Conservation (phyloP, 2,329 filamentous ascomycete genomes). For the Ambrosiella cleistominuta region DNA sequence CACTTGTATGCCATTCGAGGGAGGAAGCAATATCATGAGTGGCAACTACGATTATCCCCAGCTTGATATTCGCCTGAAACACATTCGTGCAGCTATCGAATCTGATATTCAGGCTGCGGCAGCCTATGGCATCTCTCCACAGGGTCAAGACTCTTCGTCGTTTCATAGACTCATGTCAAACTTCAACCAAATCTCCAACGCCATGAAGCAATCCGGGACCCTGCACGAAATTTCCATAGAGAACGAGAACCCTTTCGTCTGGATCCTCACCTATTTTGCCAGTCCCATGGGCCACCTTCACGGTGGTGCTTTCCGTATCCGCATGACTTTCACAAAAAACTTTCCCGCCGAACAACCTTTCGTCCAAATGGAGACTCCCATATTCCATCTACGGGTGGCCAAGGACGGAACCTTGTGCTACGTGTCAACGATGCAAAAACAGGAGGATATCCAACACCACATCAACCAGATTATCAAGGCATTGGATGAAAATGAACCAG, state of each 20-base stretch:
- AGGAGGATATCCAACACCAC: constrained; percentile 65
- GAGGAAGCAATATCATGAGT: constrained; percentile 59
- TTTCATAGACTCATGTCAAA: constrained; percentile 70
- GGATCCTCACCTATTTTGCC: constrained; percentile 78
- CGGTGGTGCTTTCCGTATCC: constrained; percentile 73
- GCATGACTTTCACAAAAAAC: constrained; percentile 58
- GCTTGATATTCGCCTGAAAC: constrained; percentile 49
- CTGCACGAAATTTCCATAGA: constrained; percentile 62
- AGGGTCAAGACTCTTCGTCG: constrained; percentile 51
- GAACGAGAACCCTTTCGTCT: constrained; percentile 73
- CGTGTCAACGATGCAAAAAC: constrained; percentile 38
- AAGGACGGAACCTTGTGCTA: constrained; percentile 72
- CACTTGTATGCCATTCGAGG: constrained; percentile 76
- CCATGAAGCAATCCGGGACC: constrained; percentile 52
- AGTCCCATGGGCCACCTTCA: constrained; percentile 85
- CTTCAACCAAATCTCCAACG: constrained; percentile 62
- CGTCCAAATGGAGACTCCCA: constrained; percentile 57
- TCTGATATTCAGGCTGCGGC: constrained; percentile 58
- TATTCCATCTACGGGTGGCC: constrained; percentile 81
- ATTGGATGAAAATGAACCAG: constrained; percentile 73
- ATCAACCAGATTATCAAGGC: constrained; percentile 66
- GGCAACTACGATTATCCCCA: constrained; percentile 69
- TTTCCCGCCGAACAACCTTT: constrained; percentile 84
- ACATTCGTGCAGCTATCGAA: constrained; percentile 53
- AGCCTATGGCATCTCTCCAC: constrained; percentile 43